These are phyloP conservation scores for Cardamine chenopodiifolia DNA, from an alignment of 345 rosid species.

Conservation along the genomic window DNA sequence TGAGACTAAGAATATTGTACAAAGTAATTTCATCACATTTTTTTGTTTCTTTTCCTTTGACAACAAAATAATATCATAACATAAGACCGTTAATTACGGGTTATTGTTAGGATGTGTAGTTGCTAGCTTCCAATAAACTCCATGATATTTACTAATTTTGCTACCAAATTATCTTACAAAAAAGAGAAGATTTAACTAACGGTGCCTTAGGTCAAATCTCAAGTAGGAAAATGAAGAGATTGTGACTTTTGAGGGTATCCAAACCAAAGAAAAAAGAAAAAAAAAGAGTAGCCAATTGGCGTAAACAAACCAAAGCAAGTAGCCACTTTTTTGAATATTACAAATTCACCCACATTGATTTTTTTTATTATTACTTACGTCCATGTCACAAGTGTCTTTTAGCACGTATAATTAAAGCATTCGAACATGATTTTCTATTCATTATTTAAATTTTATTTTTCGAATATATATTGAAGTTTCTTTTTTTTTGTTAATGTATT, in stretches of 20 bases:
- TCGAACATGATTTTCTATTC: neutral
- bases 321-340: slow-evolving; percentile 21
- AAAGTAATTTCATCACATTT: neutral
- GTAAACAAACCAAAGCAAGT: slow-evolving; percentile 14
- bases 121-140: slow-evolving; percentile 23
- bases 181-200: slow-evolving; percentile 24
- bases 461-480: neutral
- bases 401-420: neutral
- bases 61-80: slow-evolving; percentile 5
- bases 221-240: slow-evolving; percentile 18
- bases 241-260: slow-evolving; percentile 26
- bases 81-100: slow-evolving; percentile 39
- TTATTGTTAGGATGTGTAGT: slow-evolving; percentile 16
- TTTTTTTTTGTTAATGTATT: too few species aligned
- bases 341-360: neutral
- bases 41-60: neutral
- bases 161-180: slow-evolving; percentile 23
- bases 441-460: neutral
- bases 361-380: neutral
- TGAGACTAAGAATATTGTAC: neutral
- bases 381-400: neutral
- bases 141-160: slow-evolving; percentile 24
- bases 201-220: slow-evolving; percentile 32
- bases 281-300: slow-evolving; percentile 19
- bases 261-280: neutral